Percentiles rank a stretch among this genome's conserved stretches.
phyloP scores from a whole-genome alignment of 208 protist genomes.

The Trypanosoma lewisi region DNA sequence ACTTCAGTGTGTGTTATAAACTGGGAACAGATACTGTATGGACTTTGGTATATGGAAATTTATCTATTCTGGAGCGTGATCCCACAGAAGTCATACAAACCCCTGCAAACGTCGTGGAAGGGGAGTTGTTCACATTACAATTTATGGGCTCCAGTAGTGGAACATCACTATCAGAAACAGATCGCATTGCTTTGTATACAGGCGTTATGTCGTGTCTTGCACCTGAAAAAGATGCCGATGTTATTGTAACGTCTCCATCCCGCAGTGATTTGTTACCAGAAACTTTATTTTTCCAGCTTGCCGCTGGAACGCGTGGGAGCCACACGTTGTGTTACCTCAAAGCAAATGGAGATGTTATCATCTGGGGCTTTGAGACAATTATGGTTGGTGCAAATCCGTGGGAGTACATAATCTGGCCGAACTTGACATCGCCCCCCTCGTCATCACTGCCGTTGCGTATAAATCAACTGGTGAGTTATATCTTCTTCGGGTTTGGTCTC shows the following conservation, averaged over 20 bases:
- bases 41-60: conserved; percentile 84
- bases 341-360: conserved; percentile 1
- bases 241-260: conserved; percentile 52
- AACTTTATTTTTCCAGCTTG: conserved; percentile 46
- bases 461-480: conserved; percentile 53
- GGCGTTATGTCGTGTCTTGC: conserved; percentile 57
- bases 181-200: conserved; percentile 63
- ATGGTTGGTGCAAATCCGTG: conserved; percentile 56
- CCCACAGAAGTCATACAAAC: conserved; percentile 49
- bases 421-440: background rate
- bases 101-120: conserved; percentile 54
- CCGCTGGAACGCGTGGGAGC: conserved; percentile 38
- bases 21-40: conserved; percentile 76
- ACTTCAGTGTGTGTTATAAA: conserved; percentile 84
- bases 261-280: conserved; percentile 37
- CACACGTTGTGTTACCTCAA: conserved; percentile 35
- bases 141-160: conserved; percentile 34
- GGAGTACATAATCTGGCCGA: conserved; percentile 39
- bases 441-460: too few species aligned
- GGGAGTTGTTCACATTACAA: conserved; percentile 84
- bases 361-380: conserved; percentile 79
- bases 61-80: conserved; percentile 57
- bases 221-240: conserved; percentile 16
- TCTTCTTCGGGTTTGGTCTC: conserved; percentile 81
- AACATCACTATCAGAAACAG: conserved; percentile 30